Conservation (phyloP, 192 early-diverging fungal species). For the Entomortierella beljakovae region DNA sequence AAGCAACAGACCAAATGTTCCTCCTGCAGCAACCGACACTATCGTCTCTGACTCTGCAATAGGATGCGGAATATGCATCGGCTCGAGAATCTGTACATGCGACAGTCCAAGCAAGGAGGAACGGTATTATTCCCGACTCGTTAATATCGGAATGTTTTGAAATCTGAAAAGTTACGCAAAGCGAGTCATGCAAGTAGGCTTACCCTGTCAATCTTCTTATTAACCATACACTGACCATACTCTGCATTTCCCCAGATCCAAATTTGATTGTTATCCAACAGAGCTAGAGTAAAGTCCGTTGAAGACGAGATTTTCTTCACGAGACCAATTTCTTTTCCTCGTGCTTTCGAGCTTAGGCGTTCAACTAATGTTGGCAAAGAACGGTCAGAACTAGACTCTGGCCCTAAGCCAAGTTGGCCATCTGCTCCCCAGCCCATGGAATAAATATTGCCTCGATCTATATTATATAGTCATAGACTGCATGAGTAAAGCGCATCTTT, state of each 20-base stretch:
- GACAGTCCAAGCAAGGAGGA: no score
- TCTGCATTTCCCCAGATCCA: conserved; percentile 84
- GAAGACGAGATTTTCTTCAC: conserved; percentile 67
- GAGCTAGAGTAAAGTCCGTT: conserved; percentile 76
- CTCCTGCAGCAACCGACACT: conserved; percentile 72
- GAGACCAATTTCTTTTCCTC: conserved; percentile 24
- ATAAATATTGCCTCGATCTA: conserved; percentile 63
- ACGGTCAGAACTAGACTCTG: conserved; percentile 52
- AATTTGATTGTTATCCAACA: conserved; percentile 62
- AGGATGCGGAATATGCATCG: conserved; percentile 61
- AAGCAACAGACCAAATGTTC: conserved; percentile 63
- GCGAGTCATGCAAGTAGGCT: conserved; percentile 10
- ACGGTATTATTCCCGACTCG: no score
- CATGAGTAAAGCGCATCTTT: no score
- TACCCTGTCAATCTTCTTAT: conserved; percentile 67
- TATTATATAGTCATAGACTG: neutral
- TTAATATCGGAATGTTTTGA: no score
- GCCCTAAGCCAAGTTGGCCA: conserved; percentile 75
- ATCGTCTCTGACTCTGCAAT: conserved; percentile 50
- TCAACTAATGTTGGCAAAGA: conserved; percentile 60
- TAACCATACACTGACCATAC: conserved; percentile 79
- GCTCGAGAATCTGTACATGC: conserved; percentile 66
- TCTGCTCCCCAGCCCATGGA: conserved; percentile 85
- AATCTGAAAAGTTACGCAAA: no score
- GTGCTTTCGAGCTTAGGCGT: conserved; percentile 47